Percentiles rank a stretch among this genome's conserved stretches.
phyloP scores from a whole-genome alignment of 306 rosid species.

The Neltuma alba region DNA sequence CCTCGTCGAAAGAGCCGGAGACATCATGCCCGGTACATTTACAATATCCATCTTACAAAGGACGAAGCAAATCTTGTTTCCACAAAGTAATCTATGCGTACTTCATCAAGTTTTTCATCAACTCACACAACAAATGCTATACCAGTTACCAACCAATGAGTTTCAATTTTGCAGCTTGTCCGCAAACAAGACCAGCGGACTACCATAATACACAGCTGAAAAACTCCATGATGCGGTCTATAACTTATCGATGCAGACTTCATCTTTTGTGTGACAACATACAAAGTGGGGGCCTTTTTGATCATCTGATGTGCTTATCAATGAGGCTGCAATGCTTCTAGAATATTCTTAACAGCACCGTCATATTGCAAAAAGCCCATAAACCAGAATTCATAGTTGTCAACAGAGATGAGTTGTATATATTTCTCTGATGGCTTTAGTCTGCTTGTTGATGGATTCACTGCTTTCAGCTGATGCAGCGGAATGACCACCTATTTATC shows the following conservation, averaged over 20 bases:
- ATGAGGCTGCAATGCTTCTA: constrained; percentile 60
- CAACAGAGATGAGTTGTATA: constrained; percentile 82
- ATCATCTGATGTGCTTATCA: constrained; percentile 26
- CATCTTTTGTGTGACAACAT: not conserved
- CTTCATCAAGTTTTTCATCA: not conserved
- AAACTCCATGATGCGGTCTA: constrained; percentile 28
- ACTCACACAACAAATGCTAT: constrained; percentile 5
- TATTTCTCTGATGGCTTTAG: constrained; percentile 75
- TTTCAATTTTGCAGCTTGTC: constrained; percentile 27
- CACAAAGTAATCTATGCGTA: constrained; percentile 16
- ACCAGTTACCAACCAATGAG: not conserved
- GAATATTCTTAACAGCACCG: constrained; percentile 76
- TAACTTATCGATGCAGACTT: constrained; percentile 31
- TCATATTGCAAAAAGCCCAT: constrained; percentile 93
- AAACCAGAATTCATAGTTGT: constrained; percentile 97
- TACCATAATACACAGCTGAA: constrained; percentile 22
- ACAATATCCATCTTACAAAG: not conserved
- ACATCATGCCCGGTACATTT: not conserved
- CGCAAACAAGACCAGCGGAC: constrained; percentile 32
- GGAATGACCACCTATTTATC: constrained; percentile 79
- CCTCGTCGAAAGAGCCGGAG: not conserved
- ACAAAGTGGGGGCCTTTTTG: not conserved
- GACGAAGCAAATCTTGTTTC: not conserved
- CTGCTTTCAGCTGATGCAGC: constrained; percentile 79
- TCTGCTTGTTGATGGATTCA: constrained; percentile 83